These are phyloP conservation scores for Aspergillus sp. DNA, from an alignment of 2,329 filamentous ascomycete genomes.

Conservation along the genomic window DNA sequence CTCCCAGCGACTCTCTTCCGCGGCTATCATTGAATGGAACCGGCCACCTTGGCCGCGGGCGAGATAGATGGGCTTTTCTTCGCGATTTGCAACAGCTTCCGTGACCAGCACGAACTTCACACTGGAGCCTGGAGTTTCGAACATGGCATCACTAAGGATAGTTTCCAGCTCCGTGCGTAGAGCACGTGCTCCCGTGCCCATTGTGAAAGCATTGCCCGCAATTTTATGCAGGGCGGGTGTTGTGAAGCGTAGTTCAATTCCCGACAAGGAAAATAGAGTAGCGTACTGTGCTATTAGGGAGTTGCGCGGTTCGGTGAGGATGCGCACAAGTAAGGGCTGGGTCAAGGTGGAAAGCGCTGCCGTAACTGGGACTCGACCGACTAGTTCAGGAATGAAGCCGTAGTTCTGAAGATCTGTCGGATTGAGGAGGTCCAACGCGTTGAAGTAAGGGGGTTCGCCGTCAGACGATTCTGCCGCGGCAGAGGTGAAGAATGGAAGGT, in stretches of 20 bases:
- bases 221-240: constrained; percentile 76
- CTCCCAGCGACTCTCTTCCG: constrained; percentile 52
- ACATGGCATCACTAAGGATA: constrained; percentile 76
- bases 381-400: constrained; percentile 91
- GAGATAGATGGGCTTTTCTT: constrained; percentile 54
- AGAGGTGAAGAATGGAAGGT: constrained; percentile 59
- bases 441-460: constrained; percentile 49
- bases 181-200: constrained; percentile 76
- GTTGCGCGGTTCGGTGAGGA: constrained; percentile 89
- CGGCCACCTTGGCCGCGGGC: constrained; percentile 50
- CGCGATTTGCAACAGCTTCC: constrained; percentile 63
- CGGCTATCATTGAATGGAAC: constrained; percentile 50
- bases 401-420: constrained; percentile 77
- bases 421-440: constrained; percentile 67
- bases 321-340: constrained; percentile 68
- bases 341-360: constrained; percentile 78
- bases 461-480: constrained; percentile 46
- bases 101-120: constrained; percentile 73
- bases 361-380: constrained; percentile 89
- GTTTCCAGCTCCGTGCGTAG: constrained; percentile 79
- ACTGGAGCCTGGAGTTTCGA: constrained; percentile 65
- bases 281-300: constrained; percentile 85
- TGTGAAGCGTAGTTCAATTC: constrained; percentile 77
- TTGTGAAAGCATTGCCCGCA: constrained; percentile 65
- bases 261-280: constrained; percentile 78